Conservation (phyloP, 1,284 basidiomycete species). For the Trichosporon sp. region DNA sequence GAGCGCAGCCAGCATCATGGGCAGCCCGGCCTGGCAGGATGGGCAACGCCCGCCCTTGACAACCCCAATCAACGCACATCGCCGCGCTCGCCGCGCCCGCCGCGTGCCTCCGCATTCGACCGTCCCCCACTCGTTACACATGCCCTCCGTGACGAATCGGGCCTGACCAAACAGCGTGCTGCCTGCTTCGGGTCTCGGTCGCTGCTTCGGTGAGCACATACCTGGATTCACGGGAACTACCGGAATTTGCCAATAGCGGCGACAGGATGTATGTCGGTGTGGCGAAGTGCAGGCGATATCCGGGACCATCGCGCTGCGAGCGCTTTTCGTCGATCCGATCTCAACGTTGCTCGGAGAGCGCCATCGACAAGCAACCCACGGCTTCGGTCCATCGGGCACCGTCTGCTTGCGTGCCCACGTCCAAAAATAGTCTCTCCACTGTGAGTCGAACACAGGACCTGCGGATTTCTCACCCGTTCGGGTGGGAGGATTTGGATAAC, state of each 20-base stretch:
- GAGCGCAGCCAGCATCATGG: neutral
- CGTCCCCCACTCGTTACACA: neutral
- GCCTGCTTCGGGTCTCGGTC: neutral
- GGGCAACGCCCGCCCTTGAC: too few species aligned
- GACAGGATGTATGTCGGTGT: neutral
- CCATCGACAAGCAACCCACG: too few species aligned
- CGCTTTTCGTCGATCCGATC: neutral
- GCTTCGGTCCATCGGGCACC: too few species aligned
- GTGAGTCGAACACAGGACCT: constrained; percentile 13
- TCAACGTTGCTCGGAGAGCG: too few species aligned
- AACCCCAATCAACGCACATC: neutral
- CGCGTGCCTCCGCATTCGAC: neutral
- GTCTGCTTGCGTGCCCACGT: neutral
- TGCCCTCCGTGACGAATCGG: neutral
- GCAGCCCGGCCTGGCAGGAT: too few species aligned
- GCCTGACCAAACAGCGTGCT: neutral
- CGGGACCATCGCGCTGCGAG: neutral
- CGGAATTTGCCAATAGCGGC: neutral
- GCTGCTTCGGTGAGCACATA: neutral
- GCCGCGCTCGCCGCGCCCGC: neutral
- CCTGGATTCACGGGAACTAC: neutral
- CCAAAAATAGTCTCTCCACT: constrained; percentile 7
- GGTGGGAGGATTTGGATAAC: neutral
- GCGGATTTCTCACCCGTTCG: constrained; percentile 3
- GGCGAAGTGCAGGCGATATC: neutral